Evolutionary conservation across 495 filamentous ascomycete genomes (phyloP), one percentile per base, ranked within the genome.

Genomic region (Penicillium pulvis): DNA sequence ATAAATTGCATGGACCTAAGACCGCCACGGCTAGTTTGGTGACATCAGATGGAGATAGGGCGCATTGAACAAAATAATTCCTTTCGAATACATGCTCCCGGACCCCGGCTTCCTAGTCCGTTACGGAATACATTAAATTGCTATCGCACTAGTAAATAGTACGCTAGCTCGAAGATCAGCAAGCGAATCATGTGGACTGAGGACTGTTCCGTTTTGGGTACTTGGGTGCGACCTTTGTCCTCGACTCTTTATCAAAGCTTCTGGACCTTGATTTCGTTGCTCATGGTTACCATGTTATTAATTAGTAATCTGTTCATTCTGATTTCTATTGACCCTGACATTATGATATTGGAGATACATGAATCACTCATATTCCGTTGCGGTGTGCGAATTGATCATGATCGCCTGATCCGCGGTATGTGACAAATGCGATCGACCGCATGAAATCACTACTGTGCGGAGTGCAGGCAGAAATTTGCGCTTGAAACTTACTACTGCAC

Each of bases 401-500:
- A 36, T 48, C 53, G 53, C 45, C 26, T 48, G 43, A 48, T 55
- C 30, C 20, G 26, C 30, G 30, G 41, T 36, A 49, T 49, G 24
- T 30, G 24, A 30, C 26, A 17, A 1, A n/a, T 36, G 33, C 19
- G 43, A 55, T 55, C 28, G 43, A 23, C 53, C 43, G 35, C 50
- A 52, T 41, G 8, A 49, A 17, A 49, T 41, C 39, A 41, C 39
- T 36, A 36, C 33, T 41, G 39, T 16, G 16, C 16, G 39, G 39
- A 16, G 33, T 36, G 28, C 28, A 28, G 4, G 0, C 4, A 7
- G 28, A 7, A 28, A 28, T 36, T 36, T 12, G 12, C 45, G 28
- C 45, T 47, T 26, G 45, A 47, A 24, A 36, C 10, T 16, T 16
- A 41, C 4, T 41, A 41, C 14, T 23, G 20, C 20, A 23, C 20